Evolutionary conservation across 208 protist genomes (phyloP), one percentile per base, ranked within the genome.

Genomic region (Sergeia podlipaevii): DNA sequence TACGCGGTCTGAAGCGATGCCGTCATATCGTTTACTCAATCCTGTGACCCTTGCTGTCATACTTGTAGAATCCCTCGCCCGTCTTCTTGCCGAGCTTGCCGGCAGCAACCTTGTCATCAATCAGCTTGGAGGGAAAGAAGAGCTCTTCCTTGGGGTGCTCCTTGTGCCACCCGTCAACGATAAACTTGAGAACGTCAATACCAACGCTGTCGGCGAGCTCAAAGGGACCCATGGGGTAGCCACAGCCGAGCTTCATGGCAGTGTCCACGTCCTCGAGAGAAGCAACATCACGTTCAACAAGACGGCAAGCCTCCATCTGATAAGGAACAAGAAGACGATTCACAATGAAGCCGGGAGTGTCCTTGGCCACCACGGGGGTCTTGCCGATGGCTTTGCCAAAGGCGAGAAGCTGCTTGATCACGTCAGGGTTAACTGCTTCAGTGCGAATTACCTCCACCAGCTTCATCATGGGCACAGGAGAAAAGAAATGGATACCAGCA

Each of bases 151-250:
- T 56, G 0, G 87, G 87, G 57, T 78, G 71, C 50, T 57, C 33
- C 38, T 65, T 45, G 68, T 76, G 61, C 87, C 90, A 96, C 5
- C 74, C 77, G 37, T 89, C 65, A 8, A 86, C 42, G 37, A 96
- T 84, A 21, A 77, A 71, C 32, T 80, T 72, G 27, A 66, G 32
- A 3, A 89, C 73, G 55, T 97, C 91, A 7, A 95, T 55, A 36
- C 90, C 89, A 6, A 86, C 70, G 34, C 60, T 78, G 65, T 95
- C 89, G 26, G 50, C 44, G n/a, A 95, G 73, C 59, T 74, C 61
- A 52, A 97, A 93, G 0, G 91, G 91, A 6, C 91, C 91, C 89
- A 97, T 95, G 29, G 91, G 91, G 49, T 93, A 70, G 38, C 85
- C 86, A 48, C 83, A 89, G 43, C 88, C 88, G 24, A 93, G 75